Conservation (phyloP, 225 moss, liverwort and hornwort species). For the Marchantia paleacea region DNA sequence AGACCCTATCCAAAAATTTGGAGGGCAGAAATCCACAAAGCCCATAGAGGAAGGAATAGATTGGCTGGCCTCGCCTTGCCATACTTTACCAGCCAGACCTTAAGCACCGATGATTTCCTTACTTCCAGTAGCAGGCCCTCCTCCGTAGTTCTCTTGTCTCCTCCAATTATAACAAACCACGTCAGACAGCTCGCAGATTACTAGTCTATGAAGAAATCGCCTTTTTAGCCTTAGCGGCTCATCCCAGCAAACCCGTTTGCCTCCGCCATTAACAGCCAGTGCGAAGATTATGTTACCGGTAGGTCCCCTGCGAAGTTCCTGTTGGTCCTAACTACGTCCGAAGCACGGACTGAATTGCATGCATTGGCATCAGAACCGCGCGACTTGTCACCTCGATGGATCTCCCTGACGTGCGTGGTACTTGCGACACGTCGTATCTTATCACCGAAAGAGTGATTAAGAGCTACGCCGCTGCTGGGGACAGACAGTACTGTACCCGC, state of each 20-base stretch:
- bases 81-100: not conserved
- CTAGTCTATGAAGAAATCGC: not conserved
- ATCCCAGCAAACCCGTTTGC: not conserved
- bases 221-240: slow-evolving; percentile 4
- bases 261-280: not conserved
- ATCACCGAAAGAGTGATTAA: slow-evolving; percentile 15
- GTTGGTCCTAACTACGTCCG: slow-evolving; percentile 8
- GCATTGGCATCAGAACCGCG: slow-evolving; percentile 10
- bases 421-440: slow-evolving; percentile 28
- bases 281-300: not conserved
- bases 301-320: not conserved
- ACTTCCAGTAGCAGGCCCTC: not conserved
- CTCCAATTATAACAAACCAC: not conserved
- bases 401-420: slow-evolving; percentile 7
- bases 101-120: not conserved
- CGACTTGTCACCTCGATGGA: slow-evolving; percentile 20
- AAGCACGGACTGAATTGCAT: slow-evolving; percentile 6
- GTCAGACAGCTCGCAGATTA: not conserved
- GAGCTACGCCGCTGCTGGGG: slow-evolving; percentile 8
- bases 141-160: not conserved
- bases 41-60: not conserved
- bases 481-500: slow-evolving; percentile 19
- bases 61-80: not conserved
- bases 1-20: slow-evolving; percentile 8
- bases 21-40: slow-evolving; percentile 1